These are phyloP conservation scores for Mycena leptocephala DNA, from an alignment of 768 basidiomycete species.

Conservation along the genomic window DNA sequence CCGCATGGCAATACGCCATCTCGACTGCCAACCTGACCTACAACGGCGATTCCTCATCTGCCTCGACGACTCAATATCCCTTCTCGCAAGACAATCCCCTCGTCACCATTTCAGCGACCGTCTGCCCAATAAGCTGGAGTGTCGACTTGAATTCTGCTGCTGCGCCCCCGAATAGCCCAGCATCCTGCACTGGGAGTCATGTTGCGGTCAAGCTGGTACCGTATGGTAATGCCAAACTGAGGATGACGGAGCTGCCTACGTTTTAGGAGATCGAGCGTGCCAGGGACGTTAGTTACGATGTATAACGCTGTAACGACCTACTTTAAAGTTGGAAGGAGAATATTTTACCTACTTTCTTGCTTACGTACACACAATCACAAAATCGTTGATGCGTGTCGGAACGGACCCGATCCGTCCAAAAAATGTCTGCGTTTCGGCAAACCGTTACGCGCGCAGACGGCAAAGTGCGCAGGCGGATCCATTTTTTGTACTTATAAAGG, in stretches of 20 bases:
- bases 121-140: slow-evolving; percentile 28
- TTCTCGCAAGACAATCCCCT: slow-evolving; percentile 25
- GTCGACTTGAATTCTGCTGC: slow-evolving; percentile 12
- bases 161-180: slow-evolving; percentile 23
- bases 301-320: no score
- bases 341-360: no score
- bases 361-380: no score
- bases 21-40: slow-evolving; percentile 25
- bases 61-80: slow-evolving; percentile 11
- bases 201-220: slow-evolving; percentile 26
- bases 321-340: no score
- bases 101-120: slow-evolving; percentile 29
- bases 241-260: slow-evolving; percentile 30
- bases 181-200: slow-evolving; percentile 28
- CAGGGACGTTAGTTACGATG: no score
- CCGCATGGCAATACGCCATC: slow-evolving; percentile 30
- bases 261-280: slow-evolving; percentile 55
- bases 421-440: not conserved
- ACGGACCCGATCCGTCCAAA: no score
- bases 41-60: slow-evolving; percentile 23
- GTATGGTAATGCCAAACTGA: slow-evolving; percentile 30
- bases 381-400: no score
- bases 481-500: no score
- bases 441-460: not conserved
- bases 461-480: not conserved